Evolutionary conservation across 306 rosid genomes (phyloP), one percentile per base, ranked within the genome.

Genomic region (Cicer cuneatum): DNA sequence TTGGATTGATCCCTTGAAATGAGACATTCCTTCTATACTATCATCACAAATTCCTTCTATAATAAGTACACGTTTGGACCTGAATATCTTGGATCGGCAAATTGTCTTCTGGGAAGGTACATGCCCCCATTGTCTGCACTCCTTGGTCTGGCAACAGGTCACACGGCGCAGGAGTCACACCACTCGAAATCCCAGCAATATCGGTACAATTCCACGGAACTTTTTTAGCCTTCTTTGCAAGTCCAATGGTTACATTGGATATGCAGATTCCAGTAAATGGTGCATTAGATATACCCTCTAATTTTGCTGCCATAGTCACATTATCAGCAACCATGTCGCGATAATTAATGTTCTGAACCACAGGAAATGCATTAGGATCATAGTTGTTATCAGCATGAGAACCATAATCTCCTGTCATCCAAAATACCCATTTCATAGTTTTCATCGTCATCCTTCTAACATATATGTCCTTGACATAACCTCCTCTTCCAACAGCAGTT

Each of bases 381-480:
- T 86, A 90, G 15, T 81, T 79, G 13, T 87, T 51, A 70, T 87
- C 92, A 16, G 92, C 86, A 66, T 90, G 92, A 42, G 89, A 87
- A 0, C 92, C 92, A 57, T 90, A 90, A 19, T 87, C 74, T 49
- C 96, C 92, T 8, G 96, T 88, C 87, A 87, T 90, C 96, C 96
- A 90, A 78, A 87, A 90, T 45, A 84, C 92, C 89, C 90, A 87
- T 67, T 86, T 90, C 96, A 87, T 87, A 21, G 96, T 87, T 6
- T 75, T 19, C 90, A 84, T 82, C 0, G 88, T 87, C 88, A 87
- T 76, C 38, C 92, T 70, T 79, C 89, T 78, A 7, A 87, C 89
- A 21, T 70, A 86, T 39, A 90, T 83, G 85, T 90, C 90, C 78
- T 72, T 84, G 5, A 90, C 96, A 60, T 78, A 90, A 33, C 92